These are phyloP conservation scores for Anacardium occidentale DNA, from an alignment of 345 rosid genomes.

Conservation along the genomic window DNA sequence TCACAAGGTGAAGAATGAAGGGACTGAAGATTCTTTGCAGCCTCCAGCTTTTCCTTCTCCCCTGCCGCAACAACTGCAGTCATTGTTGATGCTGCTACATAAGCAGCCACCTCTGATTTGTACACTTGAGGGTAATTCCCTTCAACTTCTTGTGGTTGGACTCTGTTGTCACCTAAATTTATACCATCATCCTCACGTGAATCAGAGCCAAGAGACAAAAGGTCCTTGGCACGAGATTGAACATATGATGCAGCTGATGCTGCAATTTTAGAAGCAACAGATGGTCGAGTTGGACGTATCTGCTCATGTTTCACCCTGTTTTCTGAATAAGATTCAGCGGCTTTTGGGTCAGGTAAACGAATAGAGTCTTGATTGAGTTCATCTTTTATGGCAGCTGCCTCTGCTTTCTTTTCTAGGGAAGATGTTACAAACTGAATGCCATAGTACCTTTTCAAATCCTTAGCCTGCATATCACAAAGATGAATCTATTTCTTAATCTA, in stretches of 20 bases:
- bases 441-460: slow-evolving; percentile 53
- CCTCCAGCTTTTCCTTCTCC: slow-evolving; percentile 75
- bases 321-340: slow-evolving; percentile 6
- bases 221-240: slow-evolving; percentile 51
- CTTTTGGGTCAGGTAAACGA: slow-evolving; percentile 25
- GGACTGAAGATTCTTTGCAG: slow-evolving; percentile 75
- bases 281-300: slow-evolving; percentile 39
- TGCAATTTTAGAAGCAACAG: slow-evolving; percentile 76
- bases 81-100: slow-evolving; percentile 78
- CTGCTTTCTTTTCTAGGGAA: slow-evolving; percentile 75
- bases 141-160: slow-evolving; percentile 26
- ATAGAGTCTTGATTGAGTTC: slow-evolving; percentile 57
- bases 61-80: slow-evolving; percentile 83
- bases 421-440: slow-evolving; percentile 78
- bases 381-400: slow-evolving; percentile 49
- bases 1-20: slow-evolving; percentile 83
- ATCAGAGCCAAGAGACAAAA: slow-evolving; percentile 33
- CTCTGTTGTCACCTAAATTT: slow-evolving; percentile 18
- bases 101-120: slow-evolving; percentile 80
- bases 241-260: slow-evolving; percentile 89
- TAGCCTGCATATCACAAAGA: slow-evolving; percentile 34
- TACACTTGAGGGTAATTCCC: slow-evolving; percentile 35
- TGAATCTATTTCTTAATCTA: not conserved
- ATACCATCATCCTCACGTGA: slow-evolving; percentile 7
- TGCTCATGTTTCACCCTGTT: slow-evolving; percentile 18